Percentiles rank a stretch among this genome's conserved stretches.
These are phyloP conservation scores for Tetracladium marchalianum DNA, from an alignment of 495 filamentous ascomycete species.

Conservation along the genomic window DNA sequence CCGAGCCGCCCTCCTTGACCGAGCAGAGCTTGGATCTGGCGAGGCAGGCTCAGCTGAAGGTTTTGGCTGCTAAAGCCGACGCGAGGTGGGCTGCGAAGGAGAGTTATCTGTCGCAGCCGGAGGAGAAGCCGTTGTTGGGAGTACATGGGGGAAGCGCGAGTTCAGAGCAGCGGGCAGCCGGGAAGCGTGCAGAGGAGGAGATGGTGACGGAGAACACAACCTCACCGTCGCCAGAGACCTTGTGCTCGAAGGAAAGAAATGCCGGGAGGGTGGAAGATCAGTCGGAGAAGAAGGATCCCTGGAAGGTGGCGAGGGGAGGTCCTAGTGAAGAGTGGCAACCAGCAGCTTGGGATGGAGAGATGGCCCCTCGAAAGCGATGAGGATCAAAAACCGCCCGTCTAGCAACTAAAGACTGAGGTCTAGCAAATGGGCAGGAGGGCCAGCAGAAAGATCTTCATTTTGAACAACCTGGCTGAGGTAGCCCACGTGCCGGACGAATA, in stretches of 20 bases:
- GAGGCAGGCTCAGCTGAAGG: conserved; percentile 58
- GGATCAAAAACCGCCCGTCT: conserved; percentile 20
- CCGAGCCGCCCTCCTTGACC: conserved; percentile 54
- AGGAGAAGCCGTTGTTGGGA: conserved; percentile 26
- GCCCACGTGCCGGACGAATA: no score
- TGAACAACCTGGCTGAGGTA: no score
- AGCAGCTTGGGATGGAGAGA: conserved; percentile 52
- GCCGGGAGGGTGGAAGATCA: conserved; percentile 9
- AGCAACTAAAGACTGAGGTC: background rate
- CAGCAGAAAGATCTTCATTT: no score
- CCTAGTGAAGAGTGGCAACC: conserved; percentile 75
- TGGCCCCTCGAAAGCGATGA: conserved; percentile 9
- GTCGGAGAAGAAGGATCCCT: conserved; percentile 41
- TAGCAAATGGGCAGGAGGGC: background rate
- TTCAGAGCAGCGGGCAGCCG: background rate
- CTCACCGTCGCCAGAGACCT: background rate
- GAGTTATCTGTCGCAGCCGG: conserved; percentile 44
- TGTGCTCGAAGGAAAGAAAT: conserved; percentile 17
- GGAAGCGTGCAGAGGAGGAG: background rate
- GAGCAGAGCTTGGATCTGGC: conserved; percentile 66
- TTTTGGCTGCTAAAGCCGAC: conserved; percentile 70
- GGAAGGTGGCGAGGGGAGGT: conserved; percentile 42
- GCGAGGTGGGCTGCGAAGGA: conserved; percentile 77
- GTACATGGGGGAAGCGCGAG: background rate
- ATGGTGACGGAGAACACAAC: conserved; percentile 20